Percentiles rank a stretch among this genome's conserved stretches.
Conservation (phyloP, 768 basidiomycete species). For the Boletus insuetus region DNA sequence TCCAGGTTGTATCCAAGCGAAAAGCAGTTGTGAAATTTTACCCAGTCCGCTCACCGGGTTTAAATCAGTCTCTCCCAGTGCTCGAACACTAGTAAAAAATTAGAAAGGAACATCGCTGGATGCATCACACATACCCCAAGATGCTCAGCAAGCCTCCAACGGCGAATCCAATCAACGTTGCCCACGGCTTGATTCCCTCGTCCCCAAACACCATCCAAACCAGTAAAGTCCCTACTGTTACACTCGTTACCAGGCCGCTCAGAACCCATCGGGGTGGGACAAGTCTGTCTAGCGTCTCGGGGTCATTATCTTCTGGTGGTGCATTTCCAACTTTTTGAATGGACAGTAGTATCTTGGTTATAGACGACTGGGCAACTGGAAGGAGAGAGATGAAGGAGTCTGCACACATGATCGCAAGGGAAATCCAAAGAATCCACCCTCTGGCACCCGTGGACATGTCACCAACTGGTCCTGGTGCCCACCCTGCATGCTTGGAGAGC, state of each 20-base stretch:
- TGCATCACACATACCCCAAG: conserved; percentile 61
- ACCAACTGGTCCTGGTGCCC: conserved; percentile 92
- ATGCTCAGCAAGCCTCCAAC: conserved; percentile 83
- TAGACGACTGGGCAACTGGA: conserved; percentile 63
- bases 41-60: conserved; percentile 92
- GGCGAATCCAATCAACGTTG: conserved; percentile 79
- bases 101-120: neutral
- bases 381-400: conserved; percentile 86
- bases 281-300: conserved; percentile 74
- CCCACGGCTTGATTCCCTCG: conserved; percentile 95
- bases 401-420: conserved; percentile 92
- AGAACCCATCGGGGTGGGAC: conserved; percentile 81
- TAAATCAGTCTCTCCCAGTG: conserved; percentile 93
- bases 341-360: conserved; percentile 34
- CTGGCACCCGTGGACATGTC: conserved; percentile 88
- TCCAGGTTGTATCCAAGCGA: conserved; percentile 91
- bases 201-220: conserved; percentile 89
- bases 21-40: conserved; percentile 91
- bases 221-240: conserved; percentile 66
- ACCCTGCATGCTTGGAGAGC: conserved; percentile 72
- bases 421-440: conserved; percentile 96
- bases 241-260: conserved; percentile 59
- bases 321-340: conserved; percentile 26
- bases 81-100: conserved; percentile 64
- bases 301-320: conserved; percentile 48